Percentiles rank a stretch among this genome's conserved stretches.
Conservation (phyloP, 176 grass and related monocot species). For the Bolboschoenus planiculmis region DNA sequence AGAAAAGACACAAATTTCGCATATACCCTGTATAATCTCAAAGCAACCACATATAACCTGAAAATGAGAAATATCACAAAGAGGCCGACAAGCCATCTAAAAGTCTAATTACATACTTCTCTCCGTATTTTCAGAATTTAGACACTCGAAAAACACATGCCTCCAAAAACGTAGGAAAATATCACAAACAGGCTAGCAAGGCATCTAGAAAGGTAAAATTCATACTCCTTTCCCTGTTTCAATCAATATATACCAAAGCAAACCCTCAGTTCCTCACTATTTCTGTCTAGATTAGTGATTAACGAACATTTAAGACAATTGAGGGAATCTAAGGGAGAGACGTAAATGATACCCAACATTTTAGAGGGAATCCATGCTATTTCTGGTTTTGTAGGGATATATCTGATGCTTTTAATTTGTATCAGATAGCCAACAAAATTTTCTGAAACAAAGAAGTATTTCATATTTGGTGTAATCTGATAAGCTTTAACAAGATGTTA, state of each 20-base stretch:
- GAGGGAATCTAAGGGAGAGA: background rate
- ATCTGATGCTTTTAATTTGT: background rate
- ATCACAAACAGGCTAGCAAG: background rate
- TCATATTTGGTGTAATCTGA: background rate
- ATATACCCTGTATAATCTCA: background rate
- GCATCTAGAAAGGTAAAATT: background rate
- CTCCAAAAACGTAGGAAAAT: background rate
- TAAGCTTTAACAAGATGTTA: constrained; percentile 17
- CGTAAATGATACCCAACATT: background rate
- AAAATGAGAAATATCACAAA: background rate
- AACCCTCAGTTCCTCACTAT: background rate
- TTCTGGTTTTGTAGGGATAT: background rate
- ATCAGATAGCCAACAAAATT: background rate
- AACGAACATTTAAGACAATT: background rate
- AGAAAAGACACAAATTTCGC: background rate
- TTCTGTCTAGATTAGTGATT: background rate
- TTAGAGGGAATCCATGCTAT: background rate
- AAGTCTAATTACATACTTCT: background rate
- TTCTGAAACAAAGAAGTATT: constrained; percentile 8
- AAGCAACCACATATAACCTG: background rate
- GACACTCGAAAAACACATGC: background rate
- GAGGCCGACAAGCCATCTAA: background rate
- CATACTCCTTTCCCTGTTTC: background rate
- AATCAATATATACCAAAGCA: background rate
- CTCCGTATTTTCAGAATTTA: background rate